These are phyloP conservation scores for Neurospora tetraspora DNA, from an alignment of 495 filamentous ascomycete species.

Conservation along the genomic window DNA sequence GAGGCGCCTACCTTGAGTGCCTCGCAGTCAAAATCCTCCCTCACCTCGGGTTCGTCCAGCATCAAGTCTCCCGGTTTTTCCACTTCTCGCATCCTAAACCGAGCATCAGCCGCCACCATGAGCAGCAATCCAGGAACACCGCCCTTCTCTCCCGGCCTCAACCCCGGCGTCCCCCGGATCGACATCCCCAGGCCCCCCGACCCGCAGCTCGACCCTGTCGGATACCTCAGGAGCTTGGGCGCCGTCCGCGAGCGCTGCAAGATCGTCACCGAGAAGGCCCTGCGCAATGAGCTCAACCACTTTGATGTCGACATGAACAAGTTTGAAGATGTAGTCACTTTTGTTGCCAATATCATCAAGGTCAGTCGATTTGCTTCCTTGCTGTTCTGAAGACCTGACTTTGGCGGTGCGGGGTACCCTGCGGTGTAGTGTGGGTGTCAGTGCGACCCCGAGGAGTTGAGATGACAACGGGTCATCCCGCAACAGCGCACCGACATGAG, in stretches of 20 bases:
- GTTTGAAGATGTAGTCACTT: constrained; percentile 79
- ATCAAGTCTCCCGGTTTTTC: constrained; percentile 21
- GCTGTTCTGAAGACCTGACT: not conserved
- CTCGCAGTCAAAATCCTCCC: constrained; percentile 26
- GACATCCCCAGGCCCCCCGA: constrained; percentile 80
- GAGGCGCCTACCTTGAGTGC: constrained; percentile 19
- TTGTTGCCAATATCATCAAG: constrained; percentile 95
- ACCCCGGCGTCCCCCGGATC: constrained; percentile 38
- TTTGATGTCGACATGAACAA: constrained; percentile 88
- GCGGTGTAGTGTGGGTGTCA: constrained; percentile 4
- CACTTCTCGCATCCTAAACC: constrained; percentile 24
- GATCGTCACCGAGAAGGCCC: constrained; percentile 66
- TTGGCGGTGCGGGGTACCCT: not conserved
- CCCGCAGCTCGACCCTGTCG: constrained; percentile 81
- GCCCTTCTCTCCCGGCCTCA: constrained; percentile 30
- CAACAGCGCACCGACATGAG: not conserved
- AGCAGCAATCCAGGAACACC: constrained; percentile 31
- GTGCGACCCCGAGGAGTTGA: not conserved
- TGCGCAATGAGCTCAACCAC: constrained; percentile 69
- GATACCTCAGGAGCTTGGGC: constrained; percentile 83
- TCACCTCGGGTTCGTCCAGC: constrained; percentile 24
- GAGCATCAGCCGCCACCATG: constrained; percentile 25
- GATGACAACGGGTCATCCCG: not conserved
- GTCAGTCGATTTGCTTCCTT: constrained; percentile 31
- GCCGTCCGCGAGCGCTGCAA: constrained; percentile 73